Evolutionary conservation across 306 rosid species (phyloP).

Genomic region (Oemleria cerasiformis): DNA sequence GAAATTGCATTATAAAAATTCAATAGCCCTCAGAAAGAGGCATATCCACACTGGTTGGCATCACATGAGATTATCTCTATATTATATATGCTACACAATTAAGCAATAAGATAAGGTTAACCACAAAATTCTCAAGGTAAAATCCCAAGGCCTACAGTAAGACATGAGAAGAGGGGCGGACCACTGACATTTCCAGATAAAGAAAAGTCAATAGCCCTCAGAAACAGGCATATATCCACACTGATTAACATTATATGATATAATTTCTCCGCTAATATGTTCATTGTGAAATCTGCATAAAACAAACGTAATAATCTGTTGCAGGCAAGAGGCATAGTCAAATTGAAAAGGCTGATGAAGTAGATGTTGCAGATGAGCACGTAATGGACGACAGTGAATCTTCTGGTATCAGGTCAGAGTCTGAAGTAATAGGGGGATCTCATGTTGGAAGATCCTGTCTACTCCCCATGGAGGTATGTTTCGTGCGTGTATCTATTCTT

Average conservation of each 20-base stretch:
- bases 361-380: background rate
- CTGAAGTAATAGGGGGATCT: slow-evolving; percentile 5
- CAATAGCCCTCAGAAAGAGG: background rate
- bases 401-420: slow-evolving; percentile 5
- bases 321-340: background rate
- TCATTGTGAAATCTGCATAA: background rate
- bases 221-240: slow-evolving; percentile 1
- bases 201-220: background rate
- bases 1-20: background rate
- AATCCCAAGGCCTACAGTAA: background rate
- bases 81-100: too few relatives aligned
- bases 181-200: background rate
- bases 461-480: slow-evolving; percentile 5
- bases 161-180: background rate
- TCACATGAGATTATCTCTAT: too few relatives aligned
- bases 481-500: background rate
- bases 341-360: background rate
- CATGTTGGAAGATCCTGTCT: background rate
- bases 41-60: background rate
- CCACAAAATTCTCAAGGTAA: background rate
- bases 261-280: background rate
- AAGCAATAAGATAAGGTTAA: background rate
- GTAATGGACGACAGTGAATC: background rate
- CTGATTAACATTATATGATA: background rate
- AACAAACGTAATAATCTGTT: background rate